A percentile compares a stretch with the other conserved stretches of the same genome.
phyloP scores from a whole-genome alignment of 345 rosid species.

The Citrus reticulata region DNA sequence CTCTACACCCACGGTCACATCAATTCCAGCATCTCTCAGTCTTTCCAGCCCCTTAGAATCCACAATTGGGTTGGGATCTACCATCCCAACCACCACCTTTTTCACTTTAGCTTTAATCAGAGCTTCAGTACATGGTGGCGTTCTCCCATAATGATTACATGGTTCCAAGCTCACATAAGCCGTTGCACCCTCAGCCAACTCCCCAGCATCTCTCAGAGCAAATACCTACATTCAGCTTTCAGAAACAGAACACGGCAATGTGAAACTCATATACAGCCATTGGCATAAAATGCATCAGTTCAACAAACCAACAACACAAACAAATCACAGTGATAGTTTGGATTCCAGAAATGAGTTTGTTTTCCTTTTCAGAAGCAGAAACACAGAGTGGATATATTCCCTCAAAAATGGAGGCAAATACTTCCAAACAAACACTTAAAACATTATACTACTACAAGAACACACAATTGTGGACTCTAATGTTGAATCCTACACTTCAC shows the following conservation, averaged over 20 bases:
- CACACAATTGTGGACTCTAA: not conserved
- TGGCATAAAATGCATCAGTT: not conserved
- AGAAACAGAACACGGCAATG: not conserved
- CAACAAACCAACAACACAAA: not conserved
- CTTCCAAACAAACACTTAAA: not conserved
- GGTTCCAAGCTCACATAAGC: conserved; percentile 94
- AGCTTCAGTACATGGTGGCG: conserved; percentile 90
- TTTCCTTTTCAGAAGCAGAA: not conserved
- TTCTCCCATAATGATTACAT: conserved; percentile 86
- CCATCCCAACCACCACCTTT: conserved; percentile 75
- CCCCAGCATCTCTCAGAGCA: conserved; percentile 82
- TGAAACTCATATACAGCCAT: not conserved
- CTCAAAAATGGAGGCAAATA: not conserved
- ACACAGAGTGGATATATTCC: not conserved
- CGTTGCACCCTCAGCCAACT: conserved; percentile 71
- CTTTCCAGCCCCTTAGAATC: conserved; percentile 65
- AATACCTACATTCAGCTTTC: conserved; percentile 49
- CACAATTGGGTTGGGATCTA: conserved; percentile 91
- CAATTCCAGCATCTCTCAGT: conserved; percentile 63
- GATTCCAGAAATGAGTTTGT: not conserved
- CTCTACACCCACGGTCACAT: conserved; percentile 65
- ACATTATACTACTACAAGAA: not conserved
- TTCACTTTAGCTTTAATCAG: conserved; percentile 77
- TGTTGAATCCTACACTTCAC: not conserved
- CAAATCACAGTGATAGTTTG: not conserved